These are phyloP conservation scores for Cryoendolithus antarcticus DNA, from an alignment of 2,329 filamentous ascomycete species.

Conservation along the genomic window DNA sequence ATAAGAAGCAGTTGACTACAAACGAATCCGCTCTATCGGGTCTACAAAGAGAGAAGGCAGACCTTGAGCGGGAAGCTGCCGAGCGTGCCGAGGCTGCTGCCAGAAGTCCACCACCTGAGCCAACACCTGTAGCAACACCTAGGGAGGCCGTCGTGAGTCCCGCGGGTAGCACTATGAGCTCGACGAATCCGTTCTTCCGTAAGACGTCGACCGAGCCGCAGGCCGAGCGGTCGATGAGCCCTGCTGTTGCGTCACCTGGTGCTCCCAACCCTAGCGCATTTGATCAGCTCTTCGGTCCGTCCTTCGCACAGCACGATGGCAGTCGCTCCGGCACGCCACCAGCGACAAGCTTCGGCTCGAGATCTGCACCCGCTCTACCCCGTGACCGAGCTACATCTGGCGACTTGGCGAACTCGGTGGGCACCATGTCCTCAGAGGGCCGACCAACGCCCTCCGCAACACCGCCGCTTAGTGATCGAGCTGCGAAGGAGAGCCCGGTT, in stretches of 20 bases:
- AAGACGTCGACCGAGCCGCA: conserved; percentile 27
- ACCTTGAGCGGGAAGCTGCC: conserved; percentile 44
- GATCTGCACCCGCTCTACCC: conserved; percentile 12
- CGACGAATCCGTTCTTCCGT: conserved; percentile 92
- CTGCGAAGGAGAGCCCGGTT: conserved; percentile 37
- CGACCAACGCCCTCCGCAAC: conserved; percentile 50
- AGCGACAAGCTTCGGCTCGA: conserved; percentile 18
- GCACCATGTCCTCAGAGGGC: conserved; percentile 19
- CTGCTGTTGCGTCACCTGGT: conserved; percentile 5
- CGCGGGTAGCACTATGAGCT: conserved; percentile 25
- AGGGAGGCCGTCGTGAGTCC: conserved; percentile 9
- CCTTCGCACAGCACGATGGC: conserved; percentile 20
- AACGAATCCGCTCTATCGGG: conserved; percentile 82
- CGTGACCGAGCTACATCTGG: conserved; percentile 26
- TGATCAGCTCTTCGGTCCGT: conserved; percentile 26
- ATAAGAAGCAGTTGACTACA: conserved; percentile 91
- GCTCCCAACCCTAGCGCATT: conserved; percentile 25
- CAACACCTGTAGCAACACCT: conserved; percentile 8
- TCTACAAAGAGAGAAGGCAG: conserved; percentile 66
- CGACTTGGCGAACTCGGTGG: not conserved
- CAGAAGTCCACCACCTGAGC: conserved; percentile 5
- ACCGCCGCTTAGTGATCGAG: conserved; percentile 41
- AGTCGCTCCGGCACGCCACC: conserved; percentile 19
- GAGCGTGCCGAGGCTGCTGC: conserved; percentile 1
- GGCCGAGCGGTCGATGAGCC: conserved; percentile 13